Percentiles rank a stretch among this genome's conserved stretches.
Evolutionary conservation across 495 filamentous ascomycete genomes (phyloP).

Genomic region (Chaetomium tenue): DNA sequence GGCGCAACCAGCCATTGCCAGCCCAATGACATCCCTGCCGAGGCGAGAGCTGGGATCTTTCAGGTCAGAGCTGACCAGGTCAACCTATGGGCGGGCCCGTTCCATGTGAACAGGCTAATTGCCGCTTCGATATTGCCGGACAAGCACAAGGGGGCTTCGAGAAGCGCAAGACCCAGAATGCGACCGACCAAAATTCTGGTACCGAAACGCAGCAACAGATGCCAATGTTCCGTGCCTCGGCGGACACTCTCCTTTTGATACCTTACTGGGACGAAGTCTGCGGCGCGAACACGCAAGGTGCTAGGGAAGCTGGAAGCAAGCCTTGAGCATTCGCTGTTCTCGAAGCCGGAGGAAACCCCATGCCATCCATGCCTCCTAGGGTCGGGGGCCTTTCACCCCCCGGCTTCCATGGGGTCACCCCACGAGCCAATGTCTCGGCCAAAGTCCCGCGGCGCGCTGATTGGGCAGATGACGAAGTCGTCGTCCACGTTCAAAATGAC

Average conservation of each 20-base stretch:
- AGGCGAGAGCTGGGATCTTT: conserved; percentile 14
- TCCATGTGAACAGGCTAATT: conserved; percentile 36
- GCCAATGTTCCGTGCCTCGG: conserved; percentile 30
- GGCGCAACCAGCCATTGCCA: conserved; percentile 18
- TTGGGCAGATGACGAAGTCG: conserved; percentile 22
- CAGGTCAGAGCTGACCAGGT: conserved; percentile 17
- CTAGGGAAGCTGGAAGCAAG: conserved; percentile 9
- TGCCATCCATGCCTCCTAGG: not conserved
- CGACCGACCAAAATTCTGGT: not conserved
- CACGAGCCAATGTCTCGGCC: not conserved
- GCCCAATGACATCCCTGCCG: conserved; percentile 22
- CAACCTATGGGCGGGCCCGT: conserved; percentile 7
- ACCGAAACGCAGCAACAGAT: conserved; percentile 12
- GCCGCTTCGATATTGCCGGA: conserved; percentile 28
- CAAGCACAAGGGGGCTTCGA: conserved; percentile 13
- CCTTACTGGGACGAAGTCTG: conserved; percentile 9
- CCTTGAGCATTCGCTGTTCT: conserved; percentile 15
- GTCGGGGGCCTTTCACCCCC: not conserved
- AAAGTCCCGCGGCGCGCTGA: conserved; percentile 7
- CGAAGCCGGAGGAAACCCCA: conserved; percentile 16
- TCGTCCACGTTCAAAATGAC: conserved; percentile 19
- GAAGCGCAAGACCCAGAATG: conserved; percentile 15
- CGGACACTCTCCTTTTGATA: conserved; percentile 17
- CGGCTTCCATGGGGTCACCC: not conserved
- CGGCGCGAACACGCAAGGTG: conserved; percentile 17